Evolutionary conservation across 1,284 basidiomycete genomes (phyloP), one percentile per base, ranked within the genome.

Genomic region (Ustilago cynodontis): DNA sequence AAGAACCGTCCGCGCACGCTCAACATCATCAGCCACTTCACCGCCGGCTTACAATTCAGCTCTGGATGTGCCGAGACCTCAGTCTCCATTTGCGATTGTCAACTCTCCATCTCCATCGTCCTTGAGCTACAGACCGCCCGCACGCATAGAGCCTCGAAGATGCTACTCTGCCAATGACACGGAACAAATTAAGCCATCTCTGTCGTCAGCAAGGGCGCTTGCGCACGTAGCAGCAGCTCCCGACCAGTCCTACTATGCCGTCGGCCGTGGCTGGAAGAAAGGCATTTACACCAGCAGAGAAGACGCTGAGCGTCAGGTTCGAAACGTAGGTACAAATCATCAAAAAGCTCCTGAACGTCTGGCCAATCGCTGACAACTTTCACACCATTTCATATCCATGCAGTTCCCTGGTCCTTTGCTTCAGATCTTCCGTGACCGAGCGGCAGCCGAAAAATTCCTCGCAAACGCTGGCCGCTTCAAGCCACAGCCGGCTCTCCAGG

Each of bases 241-340:
- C 2, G 43, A 37, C 13, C 52, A 67, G 8, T 60, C 63, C 8
- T 77, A 64, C 58, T 74, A 58, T 43, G 71, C 65, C 7, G 71
- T 80, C n/a, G 71, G 57, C 11, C 69, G 75, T 13, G 78, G 78
- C 8, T 80, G 78, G 78, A 74, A 70, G 60, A 80, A 66, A 20
- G 78, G 78, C 20, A 57, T 80, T 24, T 80, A 78, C 39, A 64
- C 68, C 0, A 61, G 39, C 16, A 68, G 61, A 39, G 68, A 66
- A 2, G 71, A 80, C 16, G 78, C 78, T 8, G 65, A 71, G 7
- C 53, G 69, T 41, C 78, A 80, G 41, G 66, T 65, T 43, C 58
- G 65, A 41, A 71, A 75, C 20, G 76, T 78, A 33, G 68, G 70
- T 28, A 20, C 6, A 54, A 9, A 51, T 26, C 22, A 51, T 18